Conservation (phyloP, 2,329 filamentous ascomycete species). For the Davidsoniella eucalypti region DNA sequence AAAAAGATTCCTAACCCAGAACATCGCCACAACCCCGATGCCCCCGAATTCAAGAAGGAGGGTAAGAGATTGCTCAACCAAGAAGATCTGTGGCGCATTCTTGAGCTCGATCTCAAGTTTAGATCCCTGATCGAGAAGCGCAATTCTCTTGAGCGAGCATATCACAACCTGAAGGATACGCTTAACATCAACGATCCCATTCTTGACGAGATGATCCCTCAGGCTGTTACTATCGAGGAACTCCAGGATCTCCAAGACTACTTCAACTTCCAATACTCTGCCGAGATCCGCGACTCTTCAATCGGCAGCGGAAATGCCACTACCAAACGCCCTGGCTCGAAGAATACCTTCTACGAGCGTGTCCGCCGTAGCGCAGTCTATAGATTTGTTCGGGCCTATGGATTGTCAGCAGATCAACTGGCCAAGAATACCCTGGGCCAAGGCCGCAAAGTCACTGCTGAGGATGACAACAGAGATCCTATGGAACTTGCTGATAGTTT, state of each 20-base stretch:
- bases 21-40: constrained; percentile 49
- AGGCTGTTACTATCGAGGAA: constrained; percentile 79
- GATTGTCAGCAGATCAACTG: constrained; percentile 75
- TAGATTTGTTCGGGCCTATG: constrained; percentile 72
- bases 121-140: constrained; percentile 84
- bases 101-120: constrained; percentile 91
- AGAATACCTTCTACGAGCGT: constrained; percentile 66
- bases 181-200: constrained; percentile 52
- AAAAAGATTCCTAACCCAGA: constrained; percentile 48
- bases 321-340: constrained; percentile 66
- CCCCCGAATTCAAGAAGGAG: constrained; percentile 53
- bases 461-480: constrained; percentile 65
- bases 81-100: constrained; percentile 85
- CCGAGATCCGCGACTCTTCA: constrained; percentile 66
- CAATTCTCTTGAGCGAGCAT: constrained; percentile 65
- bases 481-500: constrained; percentile 76
- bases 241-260: constrained; percentile 95
- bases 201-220: constrained; percentile 66
- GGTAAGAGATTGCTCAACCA: constrained; percentile 85
- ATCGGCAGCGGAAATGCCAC: constrained; percentile 45
- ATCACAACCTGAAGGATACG: constrained; percentile 49
- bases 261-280: constrained; percentile 80
- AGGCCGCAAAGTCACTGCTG: constrained; percentile 64
- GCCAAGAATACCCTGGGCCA: constrained; percentile 71
- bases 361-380: constrained; percentile 68